Percentiles rank a stretch among this genome's conserved stretches.
These are phyloP conservation scores for Peltaster fructicola DNA, from an alignment of 2,329 filamentous ascomycete species.

Conservation along the genomic window DNA sequence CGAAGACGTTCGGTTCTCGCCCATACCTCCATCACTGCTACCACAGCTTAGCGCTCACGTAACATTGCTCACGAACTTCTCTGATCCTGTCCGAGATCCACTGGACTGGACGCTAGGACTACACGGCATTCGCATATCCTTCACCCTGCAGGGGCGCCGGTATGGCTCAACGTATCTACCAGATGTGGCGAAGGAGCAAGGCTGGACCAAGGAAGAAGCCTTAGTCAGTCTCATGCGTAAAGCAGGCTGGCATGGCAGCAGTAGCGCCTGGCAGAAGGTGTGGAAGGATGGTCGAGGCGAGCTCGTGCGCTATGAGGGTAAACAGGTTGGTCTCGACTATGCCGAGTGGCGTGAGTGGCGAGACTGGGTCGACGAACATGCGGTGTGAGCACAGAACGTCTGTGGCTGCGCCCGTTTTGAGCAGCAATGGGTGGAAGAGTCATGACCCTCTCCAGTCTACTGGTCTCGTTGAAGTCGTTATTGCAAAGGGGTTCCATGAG, in stretches of 20 bases:
- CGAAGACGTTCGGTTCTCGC: constrained; percentile 43
- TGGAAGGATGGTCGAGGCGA: constrained; percentile 62
- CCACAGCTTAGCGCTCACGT: constrained; percentile 55
- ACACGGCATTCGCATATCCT: constrained; percentile 77
- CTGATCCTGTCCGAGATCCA: constrained; percentile 40
- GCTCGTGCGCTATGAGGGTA: constrained; percentile 73
- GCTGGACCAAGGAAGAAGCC: constrained; percentile 88
- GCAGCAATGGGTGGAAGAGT: no score
- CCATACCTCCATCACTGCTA: constrained; percentile 49
- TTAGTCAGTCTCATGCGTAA: constrained; percentile 82
- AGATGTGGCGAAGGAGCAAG: constrained; percentile 79
- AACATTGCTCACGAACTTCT: constrained; percentile 49
- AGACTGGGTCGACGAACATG: constrained; percentile 55
- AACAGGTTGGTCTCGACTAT: constrained; percentile 54
- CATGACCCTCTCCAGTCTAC: no score
- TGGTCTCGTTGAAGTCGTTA: no score
- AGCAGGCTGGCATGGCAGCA: constrained; percentile 65
- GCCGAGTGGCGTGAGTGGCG: constrained; percentile 64
- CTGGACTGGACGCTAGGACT: constrained; percentile 75
- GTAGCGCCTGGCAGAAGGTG: constrained; percentile 25
- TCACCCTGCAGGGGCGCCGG: constrained; percentile 52
- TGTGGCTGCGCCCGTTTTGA: no score
- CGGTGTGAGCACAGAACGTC: no score
- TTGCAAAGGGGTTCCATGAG: no score
- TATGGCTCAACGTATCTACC: constrained; percentile 84